phyloP scores from a whole-genome alignment of 768 basidiomycete genomes.

The Phanerodontia chrysosporium region DNA sequence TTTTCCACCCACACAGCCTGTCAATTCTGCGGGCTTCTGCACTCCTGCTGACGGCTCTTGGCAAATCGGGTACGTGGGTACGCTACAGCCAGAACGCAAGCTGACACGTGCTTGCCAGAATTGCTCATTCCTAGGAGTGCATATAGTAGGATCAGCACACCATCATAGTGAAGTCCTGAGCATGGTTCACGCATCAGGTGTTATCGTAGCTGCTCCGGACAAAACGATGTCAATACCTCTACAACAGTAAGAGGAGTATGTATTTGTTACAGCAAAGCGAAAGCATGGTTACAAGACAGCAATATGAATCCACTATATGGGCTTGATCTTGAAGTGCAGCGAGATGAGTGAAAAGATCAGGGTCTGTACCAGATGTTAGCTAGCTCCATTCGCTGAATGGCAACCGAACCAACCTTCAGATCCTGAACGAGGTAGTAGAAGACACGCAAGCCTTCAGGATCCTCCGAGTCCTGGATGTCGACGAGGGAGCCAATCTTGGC shows the following conservation, averaged over 20 bases:
- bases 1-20: conserved; percentile 10
- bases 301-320: conserved; percentile 54
- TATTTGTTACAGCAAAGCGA: neutral
- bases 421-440: conserved; percentile 99
- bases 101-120: neutral
- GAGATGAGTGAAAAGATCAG: conserved; percentile 97
- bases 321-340: conserved; percentile 99
- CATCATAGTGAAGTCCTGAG: neutral
- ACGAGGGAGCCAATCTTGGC: conserved; percentile 97
- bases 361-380: conserved; percentile 52
- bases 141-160: neutral
- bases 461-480: conserved; percentile 95
- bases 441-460: conserved; percentile 94
- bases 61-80: conserved; percentile 9
- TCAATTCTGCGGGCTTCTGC: conserved; percentile 10
- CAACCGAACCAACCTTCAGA: conserved; percentile 61
- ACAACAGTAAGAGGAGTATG: neutral
- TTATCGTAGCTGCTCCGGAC: no score
- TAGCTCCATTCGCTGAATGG: neutral
- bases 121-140: conserved; percentile 7
- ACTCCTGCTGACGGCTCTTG: neutral
- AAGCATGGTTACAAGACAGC: neutral
- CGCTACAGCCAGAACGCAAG: neutral
- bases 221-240: neutral
- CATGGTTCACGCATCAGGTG: no score